Conservation (phyloP, 352 stramenopile species). For the Phytophthora kernoviae region DNA sequence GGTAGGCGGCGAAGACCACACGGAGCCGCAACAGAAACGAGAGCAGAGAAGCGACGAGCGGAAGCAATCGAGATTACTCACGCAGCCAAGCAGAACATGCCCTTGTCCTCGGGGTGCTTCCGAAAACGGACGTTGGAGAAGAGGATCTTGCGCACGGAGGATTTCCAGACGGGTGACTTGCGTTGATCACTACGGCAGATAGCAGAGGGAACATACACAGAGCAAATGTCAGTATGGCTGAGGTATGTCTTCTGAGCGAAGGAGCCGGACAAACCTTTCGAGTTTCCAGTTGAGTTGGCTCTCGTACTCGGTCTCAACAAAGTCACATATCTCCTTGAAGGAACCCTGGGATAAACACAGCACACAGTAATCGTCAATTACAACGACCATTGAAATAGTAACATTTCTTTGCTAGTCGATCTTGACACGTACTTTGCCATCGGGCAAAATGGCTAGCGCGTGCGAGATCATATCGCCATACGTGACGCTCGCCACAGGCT, state of each 20-base stretch:
- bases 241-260: too few relatives aligned
- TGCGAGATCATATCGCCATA: slow-evolving; percentile 92
- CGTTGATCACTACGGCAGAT: slow-evolving; percentile 64
- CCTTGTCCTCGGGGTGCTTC: slow-evolving; percentile 78
- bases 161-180: slow-evolving; percentile 90
- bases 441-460: slow-evolving; percentile 64
- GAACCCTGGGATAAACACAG: slow-evolving; percentile 46
- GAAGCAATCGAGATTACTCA: slow-evolving; percentile 23
- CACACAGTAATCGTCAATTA: slow-evolving; percentile 8
- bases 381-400: slow-evolving; percentile 3
- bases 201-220: too few relatives aligned
- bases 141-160: slow-evolving; percentile 89
- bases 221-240: too few relatives aligned
- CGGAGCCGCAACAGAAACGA: slow-evolving; percentile 5
- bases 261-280: slow-evolving; percentile 53
- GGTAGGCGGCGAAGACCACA: slow-evolving; percentile 1
- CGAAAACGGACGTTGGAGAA: slow-evolving; percentile 88
- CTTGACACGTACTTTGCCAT: slow-evolving; percentile 64
- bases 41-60: neutral
- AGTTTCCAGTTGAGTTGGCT: slow-evolving; percentile 92
- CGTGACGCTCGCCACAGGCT: slow-evolving; percentile 79
- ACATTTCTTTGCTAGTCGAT: slow-evolving; percentile 6
- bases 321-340: slow-evolving; percentile 91
- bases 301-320: slow-evolving; percentile 87
- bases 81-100: slow-evolving; percentile 71